Evolutionary conservation across 2,329 filamentous ascomycete genomes (phyloP), one percentile per base, ranked within the genome.

Genomic region (Fonsecaea pugnacius): DNA sequence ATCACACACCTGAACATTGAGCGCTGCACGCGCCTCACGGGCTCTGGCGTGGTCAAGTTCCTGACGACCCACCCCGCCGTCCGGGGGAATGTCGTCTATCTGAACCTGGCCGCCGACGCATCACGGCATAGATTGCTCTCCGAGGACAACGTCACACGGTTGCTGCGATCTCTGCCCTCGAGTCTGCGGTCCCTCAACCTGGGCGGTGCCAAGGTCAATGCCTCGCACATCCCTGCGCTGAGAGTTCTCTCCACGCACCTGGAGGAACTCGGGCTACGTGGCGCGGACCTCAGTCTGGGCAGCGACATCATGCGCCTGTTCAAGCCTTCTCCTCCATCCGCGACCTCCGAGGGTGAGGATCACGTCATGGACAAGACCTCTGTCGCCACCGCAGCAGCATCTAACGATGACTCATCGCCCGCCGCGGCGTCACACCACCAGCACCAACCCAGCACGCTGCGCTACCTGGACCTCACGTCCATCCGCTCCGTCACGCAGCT

Each of bases 1-100:
- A 83, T 94, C 68, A 92, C 89, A 1, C 91, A 95, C 73, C 79
- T 95, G 60, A 93, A 92, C 72, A 78, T 95, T 53, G 87, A 89
- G 67, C 91, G 90, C 76, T 94, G 91, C 80, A 87, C 85, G 58
- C 83, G 86, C 59, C 81, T 95, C 59, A 85, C 86, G 9, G 87
- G 90, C 0, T 79, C 85, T 14, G 84, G 79, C 8, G 85, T 94
- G 16, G 86, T 92, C 66, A 82, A 88, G 63, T 93, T 94, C 73
- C 76, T 94, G 64, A 82, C 84, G 14, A 85, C 84, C 32, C 91
- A 94, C 73, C 89, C 90, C 1, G 88, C 91, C 2, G 87, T 87
- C 50, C 84, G 80, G 64, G 80, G 84, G 35, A 81, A 80, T 2
- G 80, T 95, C 30, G 83, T 89, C 35, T 92, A 88, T 71, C 80